Percentiles rank a stretch among this genome's conserved stretches.
These are phyloP conservation scores for Ogataea saltuana DNA, from an alignment of 805 yeast genomes.

Conservation along the genomic window DNA sequence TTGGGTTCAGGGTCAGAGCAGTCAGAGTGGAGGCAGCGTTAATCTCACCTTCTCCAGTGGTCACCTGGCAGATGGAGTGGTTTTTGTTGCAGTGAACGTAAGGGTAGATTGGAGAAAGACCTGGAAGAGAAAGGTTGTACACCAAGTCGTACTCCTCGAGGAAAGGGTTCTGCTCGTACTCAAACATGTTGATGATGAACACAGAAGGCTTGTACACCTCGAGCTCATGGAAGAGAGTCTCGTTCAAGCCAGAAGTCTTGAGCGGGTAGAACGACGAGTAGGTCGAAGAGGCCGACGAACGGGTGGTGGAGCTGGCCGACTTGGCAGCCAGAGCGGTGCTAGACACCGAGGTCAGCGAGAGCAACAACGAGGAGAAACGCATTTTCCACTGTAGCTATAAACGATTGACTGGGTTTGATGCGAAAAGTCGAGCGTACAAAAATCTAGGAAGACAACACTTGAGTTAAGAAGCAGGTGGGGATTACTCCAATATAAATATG, in stretches of 20 bases:
- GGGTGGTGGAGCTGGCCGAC: too few relatives aligned
- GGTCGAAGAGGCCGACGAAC: conserved; percentile 20
- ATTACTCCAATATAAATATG: too few relatives aligned
- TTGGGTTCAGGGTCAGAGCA: conserved; percentile 53
- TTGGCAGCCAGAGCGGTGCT: conserved; percentile 12
- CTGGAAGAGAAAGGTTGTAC: conserved; percentile 62
- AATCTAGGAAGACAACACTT: too few relatives aligned
- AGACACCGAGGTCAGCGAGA: conserved; percentile 9
- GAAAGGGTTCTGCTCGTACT: conserved; percentile 55
- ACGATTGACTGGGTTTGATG: too few relatives aligned
- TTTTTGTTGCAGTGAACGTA: conserved; percentile 53
- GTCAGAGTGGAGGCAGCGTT: conserved; percentile 63
- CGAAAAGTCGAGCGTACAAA: too few relatives aligned
- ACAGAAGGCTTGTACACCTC: conserved; percentile 51
- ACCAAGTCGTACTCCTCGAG: conserved; percentile 46
- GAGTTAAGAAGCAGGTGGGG: too few relatives aligned
- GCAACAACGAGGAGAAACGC: conserved; percentile 12
- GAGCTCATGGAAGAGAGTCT: conserved; percentile 23
- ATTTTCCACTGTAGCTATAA: conserved; percentile 1
- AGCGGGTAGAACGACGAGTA: conserved; percentile 19
- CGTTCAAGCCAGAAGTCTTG: conserved; percentile 27
- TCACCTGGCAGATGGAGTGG: conserved; percentile 56
- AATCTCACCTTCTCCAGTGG: conserved; percentile 71
- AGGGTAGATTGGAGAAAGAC: conserved; percentile 62
- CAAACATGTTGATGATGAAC: conserved; percentile 57